Evolutionary conservation across 768 basidiomycete genomes (phyloP), one percentile per base, ranked within the genome.

Genomic region (Boletus insuetus): DNA sequence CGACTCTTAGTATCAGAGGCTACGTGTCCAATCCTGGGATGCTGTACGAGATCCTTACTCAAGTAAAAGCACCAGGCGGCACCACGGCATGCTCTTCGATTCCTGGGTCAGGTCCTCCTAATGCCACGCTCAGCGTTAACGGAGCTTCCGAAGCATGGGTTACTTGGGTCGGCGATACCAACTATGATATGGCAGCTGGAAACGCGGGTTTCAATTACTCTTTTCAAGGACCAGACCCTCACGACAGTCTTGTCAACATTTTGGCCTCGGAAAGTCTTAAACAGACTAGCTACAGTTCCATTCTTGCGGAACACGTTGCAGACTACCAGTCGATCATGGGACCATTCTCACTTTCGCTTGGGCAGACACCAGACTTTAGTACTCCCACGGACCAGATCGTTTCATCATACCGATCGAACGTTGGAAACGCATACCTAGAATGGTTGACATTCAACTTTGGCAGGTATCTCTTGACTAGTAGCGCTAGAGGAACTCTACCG

Each of bases 381-480:
- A 74, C 68, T 7, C 77, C 87, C 22, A 91, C 87, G 16, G 80
- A 89, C 64, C 73, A 77, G 56, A 71, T 90, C 32, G 73, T 79
- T 48, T 66, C 70, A 1, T 72, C 74, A 46, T 91, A 91, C 63
- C 62, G 74, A 49, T 74, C 77, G 13, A 79, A 82, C 45, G 67
- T 69, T 8, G 86, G 85, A 7, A 81, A 89, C 57, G 62, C 78
- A 32, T 89, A 89, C 63, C 59, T 91, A 24, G 88, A 91, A 66
- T 89, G 86, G 86, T 46, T 91, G 37, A 54, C 83, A 57, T 89
- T 90, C 70, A 88, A 89, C 64, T 85, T 77, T 61, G 88, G 86
- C 20, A 74, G 88, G 47, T 89, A 90, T 60, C 63, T 90, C 63
- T 74, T 89, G 20, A 73, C 76, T 26, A 78, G 79, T 55, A 86